A percentile compares a stretch with the other conserved stretches of the same genome.
These are phyloP conservation scores for Fusarium decemcellulare DNA, from an alignment of 2,329 filamentous ascomycete species.

Conservation along the genomic window DNA sequence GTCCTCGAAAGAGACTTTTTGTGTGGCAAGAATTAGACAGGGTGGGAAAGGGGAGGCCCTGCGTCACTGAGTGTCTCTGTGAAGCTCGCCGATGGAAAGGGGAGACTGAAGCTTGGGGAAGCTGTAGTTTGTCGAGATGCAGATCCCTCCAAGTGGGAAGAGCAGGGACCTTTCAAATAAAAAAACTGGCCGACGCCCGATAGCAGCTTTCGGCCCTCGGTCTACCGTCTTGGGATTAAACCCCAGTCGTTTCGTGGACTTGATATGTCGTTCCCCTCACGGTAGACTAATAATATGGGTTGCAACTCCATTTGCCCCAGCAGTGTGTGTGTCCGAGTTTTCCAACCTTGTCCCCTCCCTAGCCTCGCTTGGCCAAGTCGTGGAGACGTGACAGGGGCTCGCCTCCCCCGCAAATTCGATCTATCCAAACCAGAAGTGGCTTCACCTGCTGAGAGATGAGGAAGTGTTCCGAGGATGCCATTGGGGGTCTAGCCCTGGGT, in stretches of 20 bases:
- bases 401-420: conserved; percentile 36
- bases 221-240: conserved; percentile 40
- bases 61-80: conserved; percentile 3
- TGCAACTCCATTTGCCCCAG: conserved; percentile 9
- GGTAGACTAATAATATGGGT: conserved; percentile 11
- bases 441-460: not conserved
- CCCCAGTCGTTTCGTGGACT: conserved; percentile 19
- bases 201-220: conserved; percentile 39
- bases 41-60: not conserved
- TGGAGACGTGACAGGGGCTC: not conserved
- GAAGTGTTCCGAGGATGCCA: not conserved
- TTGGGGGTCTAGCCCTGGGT: not conserved
- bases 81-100: not conserved
- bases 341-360: conserved; percentile 12
- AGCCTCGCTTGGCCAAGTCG: conserved; percentile 5
- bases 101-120: not conserved
- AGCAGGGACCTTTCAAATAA: conserved; percentile 36
- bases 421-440: conserved; percentile 11
- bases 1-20: not conserved
- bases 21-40: not conserved
- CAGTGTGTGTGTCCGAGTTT: conserved; percentile 13
- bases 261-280: conserved; percentile 40
- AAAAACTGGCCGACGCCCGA: not conserved
- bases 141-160: conserved; percentile 20
- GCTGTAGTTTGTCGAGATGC: conserved; percentile 14